Percentiles rank a stretch among this genome's conserved stretches.
Evolutionary conservation across 805 yeast species (phyloP).

Genomic region (Diddensiella santjacobensis): DNA sequence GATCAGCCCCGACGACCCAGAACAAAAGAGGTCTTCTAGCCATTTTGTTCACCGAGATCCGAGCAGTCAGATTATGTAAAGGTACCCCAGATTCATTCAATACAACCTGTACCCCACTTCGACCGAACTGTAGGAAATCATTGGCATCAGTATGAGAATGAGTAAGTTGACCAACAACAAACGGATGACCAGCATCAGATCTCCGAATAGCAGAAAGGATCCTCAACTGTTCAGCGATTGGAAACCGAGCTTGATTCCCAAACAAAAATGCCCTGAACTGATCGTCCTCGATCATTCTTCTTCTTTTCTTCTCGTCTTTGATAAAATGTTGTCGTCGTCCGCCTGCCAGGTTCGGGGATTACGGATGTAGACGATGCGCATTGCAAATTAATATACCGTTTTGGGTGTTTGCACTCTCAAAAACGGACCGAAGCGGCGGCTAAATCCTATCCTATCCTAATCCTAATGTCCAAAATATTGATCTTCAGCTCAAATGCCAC

Average conservation of each 20-base stretch:
- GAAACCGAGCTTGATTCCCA: constrained; percentile 9
- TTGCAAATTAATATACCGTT: no score
- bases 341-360: no score
- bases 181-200: constrained; percentile 12
- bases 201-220: constrained; percentile 5
- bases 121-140: constrained; percentile 18
- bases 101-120: constrained; percentile 16
- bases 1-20: constrained; percentile 16
- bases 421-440: no score
- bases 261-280: constrained; percentile 1
- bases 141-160: constrained; percentile 21
- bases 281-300: neutral
- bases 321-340: no score
- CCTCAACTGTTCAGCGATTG: constrained; percentile 11
- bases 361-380: no score
- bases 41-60: constrained; percentile 17
- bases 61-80: constrained; percentile 22
- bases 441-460: no score
- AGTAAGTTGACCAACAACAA: constrained; percentile 16
- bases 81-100: constrained; percentile 18
- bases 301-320: no score
- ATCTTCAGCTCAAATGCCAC: no score
- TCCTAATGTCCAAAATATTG: no score
- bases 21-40: constrained; percentile 19
- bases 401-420: no score